Evolutionary conservation across 176 grass and related monocot genomes (phyloP), one percentile per base, ranked within the genome.

Genomic region (Elaeis guineensis): DNA sequence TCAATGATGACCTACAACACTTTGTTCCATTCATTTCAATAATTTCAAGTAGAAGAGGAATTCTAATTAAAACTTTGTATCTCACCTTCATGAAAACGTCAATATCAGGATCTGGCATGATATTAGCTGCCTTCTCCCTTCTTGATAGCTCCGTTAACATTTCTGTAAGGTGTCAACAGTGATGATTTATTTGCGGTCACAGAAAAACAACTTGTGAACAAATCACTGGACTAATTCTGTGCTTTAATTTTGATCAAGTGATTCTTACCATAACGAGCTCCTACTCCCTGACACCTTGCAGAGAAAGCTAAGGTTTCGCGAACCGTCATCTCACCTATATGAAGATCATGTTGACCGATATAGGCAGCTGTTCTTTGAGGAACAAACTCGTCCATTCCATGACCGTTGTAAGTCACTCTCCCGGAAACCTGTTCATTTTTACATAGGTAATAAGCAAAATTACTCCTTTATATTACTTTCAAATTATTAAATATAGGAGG

Each of bases 251-350:
- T 28, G 25, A 28, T 28, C 4, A 17, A 8, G 19, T 52, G 21
- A 64, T 50, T 24, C 53, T 51, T 88, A 91, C 92, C 92, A 30
- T 89, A 85, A 9, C 75, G 79, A 49, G 75, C 80, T 49, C 93
- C 93, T 30, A 97, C 84, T 44, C 93, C 93, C 76, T 97, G 93
- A 72, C 87, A 91, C 15, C 93, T 75, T 0, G 87, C 93, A 1
- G 93, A 97, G 81, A 97, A 97, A 4, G 84, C 81, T 1, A 97
- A 78, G 1, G 87, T 97, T 62, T 97, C 93, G 52, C 93, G 81
- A 12, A 97, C 87, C 0, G 93, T 97, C 93, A 97, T 97, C 76
- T 97, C 87, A 58, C 84, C 87, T n/a, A 92, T 85, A 77, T 98
- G 87, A 48, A 92, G 88, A 52, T 98, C 93, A 54, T 92, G 81